Conservation (phyloP, 2,329 filamentous ascomycete genomes). For the Hortaea werneckii region DNA sequence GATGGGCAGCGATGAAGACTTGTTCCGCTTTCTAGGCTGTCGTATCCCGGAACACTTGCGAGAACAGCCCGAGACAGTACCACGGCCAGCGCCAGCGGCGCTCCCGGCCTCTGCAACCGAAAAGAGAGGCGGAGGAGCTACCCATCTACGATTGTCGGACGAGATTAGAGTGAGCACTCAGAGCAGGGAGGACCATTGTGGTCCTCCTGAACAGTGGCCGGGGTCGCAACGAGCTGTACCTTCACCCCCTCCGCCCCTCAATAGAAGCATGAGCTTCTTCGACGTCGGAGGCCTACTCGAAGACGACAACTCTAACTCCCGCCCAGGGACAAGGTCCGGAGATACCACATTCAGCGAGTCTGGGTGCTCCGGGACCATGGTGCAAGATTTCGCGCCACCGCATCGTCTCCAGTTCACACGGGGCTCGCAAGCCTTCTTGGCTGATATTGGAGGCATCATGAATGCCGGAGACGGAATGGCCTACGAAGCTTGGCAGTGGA, state of each 20-base stretch:
- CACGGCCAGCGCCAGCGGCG: conserved; percentile 31
- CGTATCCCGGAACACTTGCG: conserved; percentile 46
- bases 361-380: conserved; percentile 19
- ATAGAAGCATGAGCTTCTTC: conserved; percentile 59
- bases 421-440: conserved; percentile 21
- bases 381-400: conserved; percentile 32
- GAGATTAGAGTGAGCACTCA: neutral
- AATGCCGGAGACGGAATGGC: no score
- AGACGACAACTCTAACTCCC: conserved; percentile 30
- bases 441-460: conserved; percentile 18
- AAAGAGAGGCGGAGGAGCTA: neutral
- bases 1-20: conserved; percentile 85
- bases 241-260: conserved; percentile 10
- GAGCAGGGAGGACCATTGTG: conserved; percentile 3
- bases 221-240: conserved; percentile 1
- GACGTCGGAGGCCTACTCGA: conserved; percentile 72
- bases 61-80: conserved; percentile 12
- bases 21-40: conserved; percentile 68
- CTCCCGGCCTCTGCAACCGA: conserved; percentile 23
- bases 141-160: neutral
- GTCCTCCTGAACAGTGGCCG: conserved; percentile 2
- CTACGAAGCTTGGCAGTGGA: no score
- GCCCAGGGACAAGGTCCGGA: neutral
- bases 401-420: conserved; percentile 12
- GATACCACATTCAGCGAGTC: conserved; percentile 56